Conservation (phyloP, 2,329 filamentous ascomycete genomes). For the Tolypocladium tundrense region DNA sequence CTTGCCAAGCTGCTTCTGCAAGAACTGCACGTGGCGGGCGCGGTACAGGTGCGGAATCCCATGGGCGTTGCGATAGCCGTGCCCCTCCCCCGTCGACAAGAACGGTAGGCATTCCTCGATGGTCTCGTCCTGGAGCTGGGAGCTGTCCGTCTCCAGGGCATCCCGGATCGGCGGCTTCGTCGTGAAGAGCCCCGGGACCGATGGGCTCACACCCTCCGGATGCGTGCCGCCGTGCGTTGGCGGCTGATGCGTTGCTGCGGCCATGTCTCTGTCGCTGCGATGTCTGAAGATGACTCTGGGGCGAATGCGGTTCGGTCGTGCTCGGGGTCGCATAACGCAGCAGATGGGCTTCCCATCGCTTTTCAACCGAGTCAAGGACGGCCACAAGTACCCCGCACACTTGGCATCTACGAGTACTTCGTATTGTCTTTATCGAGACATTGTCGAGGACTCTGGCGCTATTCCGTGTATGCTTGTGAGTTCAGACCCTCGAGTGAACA, state of each 20-base stretch:
- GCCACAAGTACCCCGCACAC: background rate
- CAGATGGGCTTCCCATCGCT: conserved; percentile 10
- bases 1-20: conserved; percentile 45
- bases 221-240: conserved; percentile 3
- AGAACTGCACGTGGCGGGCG: conserved; percentile 48
- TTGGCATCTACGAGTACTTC: too few relatives aligned
- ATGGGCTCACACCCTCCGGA: conserved; percentile 1
- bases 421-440: background rate
- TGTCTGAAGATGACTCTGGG: conserved; percentile 22
- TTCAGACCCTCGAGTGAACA: background rate
- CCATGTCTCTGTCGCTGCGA: conserved; percentile 10
- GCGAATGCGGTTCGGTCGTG: conserved; percentile 16
- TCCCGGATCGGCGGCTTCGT: conserved; percentile 54
- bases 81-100: conserved; percentile 41
- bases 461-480: background rate
- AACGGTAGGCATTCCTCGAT: conserved; percentile 59
- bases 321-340: conserved; percentile 19
- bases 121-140: conserved; percentile 57
- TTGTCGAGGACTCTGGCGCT: background rate
- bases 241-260: conserved; percentile 4
- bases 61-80: conserved; percentile 51
- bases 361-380: background rate
- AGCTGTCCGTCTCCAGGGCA: conserved; percentile 55
- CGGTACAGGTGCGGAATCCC: conserved; percentile 69
- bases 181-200: conserved; percentile 47